Evolutionary conservation across 768 basidiomycete species (phyloP).

Genomic region (Trametes cinnabarina): DNA sequence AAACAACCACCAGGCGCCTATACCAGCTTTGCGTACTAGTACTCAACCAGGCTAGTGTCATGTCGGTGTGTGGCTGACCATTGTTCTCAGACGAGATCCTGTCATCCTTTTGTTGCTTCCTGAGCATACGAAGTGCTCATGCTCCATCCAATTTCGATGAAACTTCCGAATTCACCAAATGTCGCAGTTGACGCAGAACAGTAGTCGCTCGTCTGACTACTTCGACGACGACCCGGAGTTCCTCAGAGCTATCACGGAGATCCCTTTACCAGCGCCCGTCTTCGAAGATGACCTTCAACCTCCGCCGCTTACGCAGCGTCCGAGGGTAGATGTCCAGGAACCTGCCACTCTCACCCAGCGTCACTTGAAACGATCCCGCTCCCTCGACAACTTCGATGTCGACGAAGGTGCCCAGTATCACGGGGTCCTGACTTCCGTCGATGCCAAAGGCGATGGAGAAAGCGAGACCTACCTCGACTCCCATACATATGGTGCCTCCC

Average conservation of each 20-base stretch:
- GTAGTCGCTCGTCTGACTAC: constrained; percentile 48
- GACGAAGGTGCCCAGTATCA: constrained; percentile 19
- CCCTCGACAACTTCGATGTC: constrained; percentile 35
- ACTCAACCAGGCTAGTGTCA: not conserved
- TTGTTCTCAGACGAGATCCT: not conserved
- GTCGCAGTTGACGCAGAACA: constrained; percentile 14
- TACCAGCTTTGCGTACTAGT: not conserved
- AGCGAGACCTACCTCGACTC: constrained; percentile 20
- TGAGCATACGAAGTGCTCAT: not conserved
- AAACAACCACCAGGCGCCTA: constrained; percentile 14
- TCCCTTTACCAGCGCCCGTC: constrained; percentile 33
- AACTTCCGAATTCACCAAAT: not conserved
- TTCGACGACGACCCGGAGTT: constrained; percentile 56
- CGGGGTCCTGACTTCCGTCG: constrained; percentile 11
- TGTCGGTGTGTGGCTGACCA: not conserved
- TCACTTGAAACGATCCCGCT: constrained; percentile 40
- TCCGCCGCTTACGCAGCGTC: constrained; percentile 12
- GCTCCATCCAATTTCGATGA: not conserved
- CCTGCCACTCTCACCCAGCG: constrained; percentile 41
- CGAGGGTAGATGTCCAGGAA: constrained; percentile 30
- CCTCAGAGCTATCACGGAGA: constrained; percentile 45
- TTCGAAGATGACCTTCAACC: not conserved
- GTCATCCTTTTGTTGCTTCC: not conserved
- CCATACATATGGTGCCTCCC: constrained; percentile 68
- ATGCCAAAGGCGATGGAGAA: not conserved